Evolutionary conservation across 148 eudicot species (phyloP).

Genomic region (Mesembryanthemum crystallinum): DNA sequence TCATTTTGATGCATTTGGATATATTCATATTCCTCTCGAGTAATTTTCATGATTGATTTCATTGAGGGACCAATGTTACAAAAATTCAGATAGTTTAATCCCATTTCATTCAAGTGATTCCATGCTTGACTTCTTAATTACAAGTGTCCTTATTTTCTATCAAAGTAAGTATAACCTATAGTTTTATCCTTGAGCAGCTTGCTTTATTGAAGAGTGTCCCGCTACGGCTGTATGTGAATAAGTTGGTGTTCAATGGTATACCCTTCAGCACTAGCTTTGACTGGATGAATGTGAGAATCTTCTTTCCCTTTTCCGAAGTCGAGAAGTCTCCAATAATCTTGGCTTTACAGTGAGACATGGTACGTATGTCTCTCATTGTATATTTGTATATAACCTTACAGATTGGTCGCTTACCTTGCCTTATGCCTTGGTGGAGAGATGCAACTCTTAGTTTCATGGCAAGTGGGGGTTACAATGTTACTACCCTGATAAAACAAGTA

Average conservation of each 20-base stretch:
- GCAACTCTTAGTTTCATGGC: conserved; percentile 74
- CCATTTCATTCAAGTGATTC: background rate
- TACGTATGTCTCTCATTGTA: background rate
- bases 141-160: too few species aligned
- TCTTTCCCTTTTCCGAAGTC: background rate
- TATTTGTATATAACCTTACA: conserved; percentile 27
- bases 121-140: too few species aligned
- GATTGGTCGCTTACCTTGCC: conserved; percentile 88
- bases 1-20: background rate
- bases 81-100: background rate
- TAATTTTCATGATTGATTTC: background rate
- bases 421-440: conserved; percentile 91
- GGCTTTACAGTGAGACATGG: background rate
- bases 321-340: background rate
- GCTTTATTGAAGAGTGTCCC: conserved; percentile 64
- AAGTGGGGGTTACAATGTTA: conserved; percentile 81
- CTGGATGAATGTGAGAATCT: conserved; percentile 66
- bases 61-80: background rate
- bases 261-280: conserved; percentile 57
- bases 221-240: conserved; percentile 69
- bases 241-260: conserved; percentile 51
- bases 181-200: conserved; percentile 46
- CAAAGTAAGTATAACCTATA: background rate
- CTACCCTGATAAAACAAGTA: conserved; percentile 50
- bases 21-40: background rate